These are phyloP conservation scores for Diddensiella transvaalensis DNA, from an alignment of 805 yeast genomes.

Conservation along the genomic window DNA sequence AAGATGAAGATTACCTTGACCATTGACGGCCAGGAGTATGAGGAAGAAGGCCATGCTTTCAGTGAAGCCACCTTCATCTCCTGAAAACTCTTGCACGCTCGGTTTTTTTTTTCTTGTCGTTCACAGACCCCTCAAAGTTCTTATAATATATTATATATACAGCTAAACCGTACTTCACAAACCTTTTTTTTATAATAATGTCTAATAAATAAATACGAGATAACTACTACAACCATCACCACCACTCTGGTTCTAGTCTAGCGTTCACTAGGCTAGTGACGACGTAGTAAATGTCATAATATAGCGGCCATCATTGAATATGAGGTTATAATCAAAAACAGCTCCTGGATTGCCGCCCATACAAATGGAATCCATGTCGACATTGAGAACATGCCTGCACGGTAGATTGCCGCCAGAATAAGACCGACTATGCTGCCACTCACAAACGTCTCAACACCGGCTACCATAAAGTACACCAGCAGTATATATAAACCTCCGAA, in stretches of 20 bases:
- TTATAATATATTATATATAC: too few species aligned
- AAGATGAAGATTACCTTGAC: constrained; percentile 48
- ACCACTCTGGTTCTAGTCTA: too few species aligned
- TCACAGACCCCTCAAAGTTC: too few species aligned
- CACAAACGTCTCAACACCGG: constrained; percentile 60
- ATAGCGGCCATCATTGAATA: constrained; percentile 55
- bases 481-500: constrained; percentile 39
- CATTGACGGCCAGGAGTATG: constrained; percentile 39
- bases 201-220: neutral
- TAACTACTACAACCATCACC: too few species aligned
- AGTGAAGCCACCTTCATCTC: constrained; percentile 79
- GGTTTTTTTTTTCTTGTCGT: too few species aligned
- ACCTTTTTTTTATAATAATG: neutral
- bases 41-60: constrained; percentile 64
- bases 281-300: constrained; percentile 26
- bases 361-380: constrained; percentile 93
- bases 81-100: too few species aligned
- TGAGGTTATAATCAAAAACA: constrained; percentile 63
- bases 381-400: constrained; percentile 79
- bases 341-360: constrained; percentile 66
- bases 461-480: constrained; percentile 47
- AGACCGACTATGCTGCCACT: constrained; percentile 78
- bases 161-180: too few species aligned
- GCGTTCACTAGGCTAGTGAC: too few species aligned
- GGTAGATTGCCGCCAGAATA: constrained; percentile 68